phyloP scores from a whole-genome alignment of 495 filamentous ascomycete genomes.

The Aspergillus kassunensis region DNA sequence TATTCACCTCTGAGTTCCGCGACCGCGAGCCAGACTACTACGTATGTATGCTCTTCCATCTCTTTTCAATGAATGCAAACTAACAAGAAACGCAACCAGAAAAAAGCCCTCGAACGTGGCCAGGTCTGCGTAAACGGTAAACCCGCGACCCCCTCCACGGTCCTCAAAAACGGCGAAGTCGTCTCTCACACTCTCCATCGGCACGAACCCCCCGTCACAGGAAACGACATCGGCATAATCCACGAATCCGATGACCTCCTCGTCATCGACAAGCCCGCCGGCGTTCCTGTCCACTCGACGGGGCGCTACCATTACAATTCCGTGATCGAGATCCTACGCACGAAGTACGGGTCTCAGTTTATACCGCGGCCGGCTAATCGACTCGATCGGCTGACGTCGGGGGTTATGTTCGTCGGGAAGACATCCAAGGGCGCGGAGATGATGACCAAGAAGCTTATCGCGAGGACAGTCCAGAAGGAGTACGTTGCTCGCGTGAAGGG shows the following conservation, averaged over 20 bases:
- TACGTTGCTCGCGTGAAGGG: slow-evolving; percentile 90
- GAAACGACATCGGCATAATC: slow-evolving; percentile 72
- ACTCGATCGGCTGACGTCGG: slow-evolving; percentile 89
- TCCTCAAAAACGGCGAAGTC: slow-evolving; percentile 75
- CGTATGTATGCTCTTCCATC: slow-evolving; percentile 33
- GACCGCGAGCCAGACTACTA: slow-evolving; percentile 88
- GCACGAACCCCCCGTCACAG: slow-evolving; percentile 89
- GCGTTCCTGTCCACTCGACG: slow-evolving; percentile 90
- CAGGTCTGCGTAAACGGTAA: slow-evolving; percentile 71
- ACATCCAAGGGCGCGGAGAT: slow-evolving; percentile 71
- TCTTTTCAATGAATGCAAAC: background rate
- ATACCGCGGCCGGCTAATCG: slow-evolving; percentile 84
- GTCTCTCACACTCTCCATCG: slow-evolving; percentile 93
- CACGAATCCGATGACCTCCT: slow-evolving; percentile 89
- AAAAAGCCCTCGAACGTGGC: slow-evolving; percentile 74
- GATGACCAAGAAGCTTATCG: slow-evolving; percentile 65
- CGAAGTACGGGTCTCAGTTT: slow-evolving; percentile 65
- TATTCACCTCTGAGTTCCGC: slow-evolving; percentile 81
- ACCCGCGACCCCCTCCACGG: slow-evolving; percentile 48
- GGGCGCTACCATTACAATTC: slow-evolving; percentile 95
- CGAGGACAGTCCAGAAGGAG: slow-evolving; percentile 82
- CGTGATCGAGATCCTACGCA: slow-evolving; percentile 85
- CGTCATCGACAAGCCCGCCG: slow-evolving; percentile 94
- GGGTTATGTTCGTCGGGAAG: slow-evolving; percentile 97
- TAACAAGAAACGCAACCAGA: slow-evolving; percentile 33